These are phyloP conservation scores for Cunninghamia lanceolata DNA, from an alignment of 75 land plant genomes.

Conservation along the genomic window DNA sequence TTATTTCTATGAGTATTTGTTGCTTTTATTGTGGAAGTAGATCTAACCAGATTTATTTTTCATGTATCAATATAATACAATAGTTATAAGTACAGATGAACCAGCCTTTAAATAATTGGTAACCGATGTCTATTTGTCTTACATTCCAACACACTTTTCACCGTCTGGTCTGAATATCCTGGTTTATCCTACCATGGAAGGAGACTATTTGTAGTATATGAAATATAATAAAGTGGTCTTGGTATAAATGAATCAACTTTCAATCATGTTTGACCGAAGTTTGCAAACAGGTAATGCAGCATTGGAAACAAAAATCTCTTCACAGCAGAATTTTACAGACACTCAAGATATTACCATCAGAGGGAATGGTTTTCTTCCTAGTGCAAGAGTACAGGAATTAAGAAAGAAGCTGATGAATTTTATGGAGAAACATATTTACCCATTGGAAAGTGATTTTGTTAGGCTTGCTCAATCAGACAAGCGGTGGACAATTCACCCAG, in stretches of 20 bases:
- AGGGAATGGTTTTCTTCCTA: slow-evolving; percentile 62
- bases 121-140: background rate
- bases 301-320: slow-evolving; percentile 6
- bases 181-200: background rate
- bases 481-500: slow-evolving; percentile 93
- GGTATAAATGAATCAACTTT: background rate
- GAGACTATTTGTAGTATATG: background rate
- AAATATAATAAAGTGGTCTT: background rate
- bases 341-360: slow-evolving; percentile 4
- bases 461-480: slow-evolving; percentile 57
- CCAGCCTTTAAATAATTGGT: background rate
- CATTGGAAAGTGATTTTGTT: slow-evolving; percentile 68
- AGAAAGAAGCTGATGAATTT: slow-evolving; percentile 59
- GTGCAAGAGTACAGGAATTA: slow-evolving; percentile 52
- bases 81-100: background rate
- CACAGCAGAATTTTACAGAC: background rate
- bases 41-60: background rate
- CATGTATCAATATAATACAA: background rate
- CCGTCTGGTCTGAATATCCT: background rate
- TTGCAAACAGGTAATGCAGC: background rate
- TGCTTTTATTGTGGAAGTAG: background rate
- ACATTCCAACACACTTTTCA: background rate
- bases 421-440: slow-evolving; percentile 88
- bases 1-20: background rate
- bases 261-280: slow-evolving; percentile 5